phyloP scores from a whole-genome alignment of 116 monocot genomes.

The Iris pallida region DNA sequence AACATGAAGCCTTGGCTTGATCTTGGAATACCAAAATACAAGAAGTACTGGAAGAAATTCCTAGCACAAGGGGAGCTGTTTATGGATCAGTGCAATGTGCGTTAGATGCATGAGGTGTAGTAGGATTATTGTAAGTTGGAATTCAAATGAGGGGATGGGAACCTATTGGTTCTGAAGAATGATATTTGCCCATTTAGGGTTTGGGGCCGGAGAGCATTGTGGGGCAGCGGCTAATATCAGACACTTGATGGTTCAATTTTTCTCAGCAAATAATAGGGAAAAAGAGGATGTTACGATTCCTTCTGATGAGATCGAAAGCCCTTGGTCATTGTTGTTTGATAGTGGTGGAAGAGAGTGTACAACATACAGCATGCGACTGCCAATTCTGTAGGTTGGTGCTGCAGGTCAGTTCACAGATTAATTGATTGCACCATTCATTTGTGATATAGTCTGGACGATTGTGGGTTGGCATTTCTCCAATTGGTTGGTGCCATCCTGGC shows the following conservation, averaged over 20 bases:
- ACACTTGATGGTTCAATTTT: background rate
- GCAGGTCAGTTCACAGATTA: constrained; percentile 7
- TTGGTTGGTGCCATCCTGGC: constrained; percentile 11
- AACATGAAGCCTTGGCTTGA: constrained; percentile 99
- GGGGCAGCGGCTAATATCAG: background rate
- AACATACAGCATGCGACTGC: background rate
- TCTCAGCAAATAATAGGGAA: background rate
- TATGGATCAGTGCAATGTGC: constrained; percentile 91
- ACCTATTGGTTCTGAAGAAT: background rate
- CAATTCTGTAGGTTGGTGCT: constrained; percentile 4
- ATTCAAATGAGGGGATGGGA: background rate
- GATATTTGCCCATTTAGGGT: background rate
- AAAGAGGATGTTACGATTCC: background rate
- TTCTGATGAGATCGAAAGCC: background rate
- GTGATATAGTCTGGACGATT: constrained; percentile 16
- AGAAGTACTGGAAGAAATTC: constrained; percentile 75
- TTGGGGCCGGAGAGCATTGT: background rate
- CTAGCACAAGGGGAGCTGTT: constrained; percentile 56
- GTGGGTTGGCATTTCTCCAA: constrained; percentile 18
- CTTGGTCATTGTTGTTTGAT: background rate
- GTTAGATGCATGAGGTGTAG: constrained; percentile 16
- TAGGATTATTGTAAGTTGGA: background rate
- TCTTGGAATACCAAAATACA: constrained; percentile 83
- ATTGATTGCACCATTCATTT: constrained; percentile 23
- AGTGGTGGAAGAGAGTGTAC: background rate